phyloP scores from a whole-genome alignment of 176 grass and related monocot genomes.

The Ensete ventricosum region DNA sequence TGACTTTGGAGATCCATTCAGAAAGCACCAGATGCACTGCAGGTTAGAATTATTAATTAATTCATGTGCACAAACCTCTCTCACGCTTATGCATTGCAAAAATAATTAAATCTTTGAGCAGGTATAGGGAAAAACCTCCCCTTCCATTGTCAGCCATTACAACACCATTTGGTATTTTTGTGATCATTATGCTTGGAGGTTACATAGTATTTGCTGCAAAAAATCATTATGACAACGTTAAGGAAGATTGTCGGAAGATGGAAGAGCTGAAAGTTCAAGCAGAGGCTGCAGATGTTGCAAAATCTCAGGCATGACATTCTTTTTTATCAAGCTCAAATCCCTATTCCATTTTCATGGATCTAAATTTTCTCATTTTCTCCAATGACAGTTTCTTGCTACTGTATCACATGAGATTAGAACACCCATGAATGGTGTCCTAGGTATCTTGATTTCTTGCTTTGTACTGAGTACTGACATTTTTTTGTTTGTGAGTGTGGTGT shows the following conservation, averaged over 20 bases:
- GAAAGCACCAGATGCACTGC: slow-evolving; percentile 91
- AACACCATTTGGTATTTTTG: slow-evolving; percentile 64
- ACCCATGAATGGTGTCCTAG: slow-evolving; percentile 95
- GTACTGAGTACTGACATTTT: neutral
- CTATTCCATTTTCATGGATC: slow-evolving; percentile 4
- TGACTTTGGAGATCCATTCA: slow-evolving; percentile 96
- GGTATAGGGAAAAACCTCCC: slow-evolving; percentile 66
- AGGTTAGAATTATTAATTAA: slow-evolving; percentile 29
- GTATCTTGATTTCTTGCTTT: slow-evolving; percentile 26
- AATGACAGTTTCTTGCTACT: slow-evolving; percentile 85
- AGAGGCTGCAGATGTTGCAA: slow-evolving; percentile 89
- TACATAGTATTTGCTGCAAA: slow-evolving; percentile 74
- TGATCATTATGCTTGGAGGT: slow-evolving; percentile 73
- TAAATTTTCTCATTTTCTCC: slow-evolving; percentile 13
- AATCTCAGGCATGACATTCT: slow-evolving; percentile 58
- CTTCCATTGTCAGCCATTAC: slow-evolving; percentile 49
- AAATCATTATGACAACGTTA: slow-evolving; percentile 80
- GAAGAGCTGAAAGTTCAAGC: slow-evolving; percentile 90
- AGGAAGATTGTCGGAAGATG: slow-evolving; percentile 89
- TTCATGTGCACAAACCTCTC: slow-evolving; percentile 8
- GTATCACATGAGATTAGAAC: slow-evolving; percentile 99
- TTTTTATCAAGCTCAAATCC: neutral
- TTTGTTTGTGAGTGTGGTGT: neutral
- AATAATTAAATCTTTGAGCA: slow-evolving; percentile 28
- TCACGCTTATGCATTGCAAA: neutral